phyloP scores from a whole-genome alignment of 2,329 filamentous ascomycete genomes.

The Thyridium curvatum region DNA sequence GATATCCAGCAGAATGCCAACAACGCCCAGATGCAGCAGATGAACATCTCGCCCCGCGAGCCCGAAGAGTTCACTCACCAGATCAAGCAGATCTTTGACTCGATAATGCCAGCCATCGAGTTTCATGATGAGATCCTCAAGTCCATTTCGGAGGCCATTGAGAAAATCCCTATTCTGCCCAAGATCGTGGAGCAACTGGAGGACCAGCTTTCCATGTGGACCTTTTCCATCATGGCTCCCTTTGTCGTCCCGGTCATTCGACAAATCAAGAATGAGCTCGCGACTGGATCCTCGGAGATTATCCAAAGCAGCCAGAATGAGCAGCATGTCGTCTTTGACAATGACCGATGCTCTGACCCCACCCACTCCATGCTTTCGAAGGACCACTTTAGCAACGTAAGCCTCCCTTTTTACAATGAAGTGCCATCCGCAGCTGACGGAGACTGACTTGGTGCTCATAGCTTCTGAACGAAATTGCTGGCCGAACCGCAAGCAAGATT shows the following conservation, averaged over 20 bases:
- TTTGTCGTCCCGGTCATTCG: constrained; percentile 80
- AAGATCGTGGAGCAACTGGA: constrained; percentile 81
- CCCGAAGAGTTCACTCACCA: constrained; percentile 82
- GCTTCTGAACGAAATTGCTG: constrained; percentile 80
- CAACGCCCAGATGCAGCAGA: constrained; percentile 68
- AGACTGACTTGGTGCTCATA: too few species aligned
- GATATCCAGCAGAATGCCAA: constrained; percentile 73
- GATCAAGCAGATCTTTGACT: constrained; percentile 63
- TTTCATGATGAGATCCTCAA: constrained; percentile 89
- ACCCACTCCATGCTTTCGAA: constrained; percentile 96
- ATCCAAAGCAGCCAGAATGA: constrained; percentile 79
- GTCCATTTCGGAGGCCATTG: constrained; percentile 68
- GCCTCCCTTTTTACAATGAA: constrained; percentile 13
- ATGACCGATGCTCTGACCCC: constrained; percentile 71
- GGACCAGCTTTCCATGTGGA: constrained; percentile 81
- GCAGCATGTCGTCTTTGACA: constrained; percentile 80
- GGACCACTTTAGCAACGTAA: constrained; percentile 84
- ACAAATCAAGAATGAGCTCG: constrained; percentile 82
- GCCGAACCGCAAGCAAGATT: constrained; percentile 71
- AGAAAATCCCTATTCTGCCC: constrained; percentile 78
- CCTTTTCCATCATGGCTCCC: constrained; percentile 86
- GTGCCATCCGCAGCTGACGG: constrained; percentile 27
- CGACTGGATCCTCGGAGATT: constrained; percentile 79
- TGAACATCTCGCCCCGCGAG: constrained; percentile 67
- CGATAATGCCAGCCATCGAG: constrained; percentile 84